phyloP scores from a whole-genome alignment of 1,139 yeast genomes.

The Hyphopichia burtonii region DNA sequence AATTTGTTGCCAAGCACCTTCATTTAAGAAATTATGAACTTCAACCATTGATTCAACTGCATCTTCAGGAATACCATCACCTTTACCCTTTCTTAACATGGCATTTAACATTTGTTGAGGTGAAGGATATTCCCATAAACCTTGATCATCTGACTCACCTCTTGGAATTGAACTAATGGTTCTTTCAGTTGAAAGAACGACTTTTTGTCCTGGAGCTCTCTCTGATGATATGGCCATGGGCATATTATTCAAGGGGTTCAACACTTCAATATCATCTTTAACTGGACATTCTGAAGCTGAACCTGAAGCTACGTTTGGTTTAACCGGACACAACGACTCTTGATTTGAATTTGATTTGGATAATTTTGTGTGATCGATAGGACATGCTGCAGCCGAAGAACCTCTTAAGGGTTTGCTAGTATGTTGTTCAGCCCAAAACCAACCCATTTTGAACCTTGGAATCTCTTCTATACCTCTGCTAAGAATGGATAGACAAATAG shows the following conservation, averaged over 20 bases:
- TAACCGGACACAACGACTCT: conserved; percentile 29
- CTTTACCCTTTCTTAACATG: conserved; percentile 91
- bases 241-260: conserved; percentile 87
- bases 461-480: too few relatives aligned
- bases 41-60: conserved; percentile 98
- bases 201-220: conserved; percentile 76
- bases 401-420: conserved; percentile 5
- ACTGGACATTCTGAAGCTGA: conserved; percentile 10
- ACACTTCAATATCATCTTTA: conserved; percentile 27
- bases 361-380: conserved; percentile 11
- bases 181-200: conserved; percentile 77
- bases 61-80: conserved; percentile 83
- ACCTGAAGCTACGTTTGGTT: conserved; percentile 1
- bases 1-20: conserved; percentile 97
- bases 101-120: conserved; percentile 99
- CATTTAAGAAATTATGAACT: conserved; percentile 93
- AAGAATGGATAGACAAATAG: neutral
- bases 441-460: too few relatives aligned
- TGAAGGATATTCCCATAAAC: conserved; percentile 97
- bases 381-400: conserved; percentile 12
- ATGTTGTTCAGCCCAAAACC: conserved; percentile 69
- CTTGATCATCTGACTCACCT: conserved; percentile 63
- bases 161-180: conserved; percentile 85
- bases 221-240: conserved; percentile 68
- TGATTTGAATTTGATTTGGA: neutral